A percentile compares a stretch with the other conserved stretches of the same genome.
phyloP scores from a whole-genome alignment of 2,329 filamentous ascomycete species.

The Chrysoporthe deuterocubensis region DNA sequence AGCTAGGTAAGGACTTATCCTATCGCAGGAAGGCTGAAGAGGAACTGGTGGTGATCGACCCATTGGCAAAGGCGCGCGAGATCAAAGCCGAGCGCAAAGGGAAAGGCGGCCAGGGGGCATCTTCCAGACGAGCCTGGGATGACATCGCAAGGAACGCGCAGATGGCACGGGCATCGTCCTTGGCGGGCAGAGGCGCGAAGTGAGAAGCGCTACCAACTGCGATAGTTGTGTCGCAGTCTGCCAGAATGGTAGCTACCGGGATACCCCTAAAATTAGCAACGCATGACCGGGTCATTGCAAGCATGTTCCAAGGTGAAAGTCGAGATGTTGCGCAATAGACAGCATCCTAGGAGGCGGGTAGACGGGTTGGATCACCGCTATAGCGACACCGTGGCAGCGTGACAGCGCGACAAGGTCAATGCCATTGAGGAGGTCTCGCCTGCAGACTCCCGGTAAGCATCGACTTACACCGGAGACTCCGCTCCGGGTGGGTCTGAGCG shows the following conservation, averaged over 20 bases:
- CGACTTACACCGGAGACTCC: constrained; percentile 2
- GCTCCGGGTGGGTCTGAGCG: constrained; percentile 5
- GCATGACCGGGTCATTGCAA: neutral
- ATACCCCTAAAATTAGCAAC: constrained; percentile 8
- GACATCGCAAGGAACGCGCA: constrained; percentile 63
- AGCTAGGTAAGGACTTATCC: constrained; percentile 85
- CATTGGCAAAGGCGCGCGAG: constrained; percentile 77
- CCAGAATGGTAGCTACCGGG: neutral
- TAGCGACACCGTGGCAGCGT: neutral
- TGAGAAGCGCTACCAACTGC: constrained; percentile 36
- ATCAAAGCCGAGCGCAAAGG: constrained; percentile 68
- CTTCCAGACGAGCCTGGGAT: constrained; percentile 57
- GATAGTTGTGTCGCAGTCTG: neutral
- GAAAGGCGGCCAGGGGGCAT: constrained; percentile 56
- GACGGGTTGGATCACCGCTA: neutral
- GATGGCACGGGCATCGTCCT: constrained; percentile 55
- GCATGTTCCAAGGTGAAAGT: neutral
- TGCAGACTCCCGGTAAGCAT: neutral
- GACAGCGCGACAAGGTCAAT: neutral
- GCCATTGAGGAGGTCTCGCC: neutral
- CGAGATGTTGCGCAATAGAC: neutral
- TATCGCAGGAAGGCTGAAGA: constrained; percentile 93
- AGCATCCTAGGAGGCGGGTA: neutral
- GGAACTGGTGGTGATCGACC: constrained; percentile 91
- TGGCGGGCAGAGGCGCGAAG: constrained; percentile 61